phyloP scores from a whole-genome alignment of 306 rosid species.

The Benincasa hispida region DNA sequence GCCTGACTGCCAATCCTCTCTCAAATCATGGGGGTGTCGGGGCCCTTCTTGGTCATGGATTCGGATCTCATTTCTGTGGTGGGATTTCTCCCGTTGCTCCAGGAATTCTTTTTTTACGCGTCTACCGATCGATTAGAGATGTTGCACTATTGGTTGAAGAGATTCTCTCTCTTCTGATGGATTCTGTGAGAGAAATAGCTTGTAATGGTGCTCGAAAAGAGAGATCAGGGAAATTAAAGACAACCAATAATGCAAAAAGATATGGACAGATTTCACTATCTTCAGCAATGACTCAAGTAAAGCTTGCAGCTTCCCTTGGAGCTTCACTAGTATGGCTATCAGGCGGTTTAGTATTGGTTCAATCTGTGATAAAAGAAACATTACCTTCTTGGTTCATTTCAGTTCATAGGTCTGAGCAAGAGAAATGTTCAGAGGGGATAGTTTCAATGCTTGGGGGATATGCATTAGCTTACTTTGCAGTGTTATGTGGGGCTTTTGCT shows the following conservation, averaged over 20 bases:
- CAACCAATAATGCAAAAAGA: conserved; percentile 30
- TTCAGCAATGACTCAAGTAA: conserved; percentile 55
- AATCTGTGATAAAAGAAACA: conserved; percentile 69
- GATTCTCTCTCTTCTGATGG: conserved; percentile 66
- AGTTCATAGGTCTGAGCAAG: conserved; percentile 43
- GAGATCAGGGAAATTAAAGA: conserved; percentile 29
- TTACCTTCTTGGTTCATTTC: conserved; percentile 92
- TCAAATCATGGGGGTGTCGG: conserved; percentile 72
- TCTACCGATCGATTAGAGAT: conserved; percentile 53
- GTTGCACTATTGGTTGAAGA: conserved; percentile 59
- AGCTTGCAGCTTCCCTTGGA: conserved; percentile 86
- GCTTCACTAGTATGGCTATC: conserved; percentile 84
- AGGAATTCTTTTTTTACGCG: conserved; percentile 79
- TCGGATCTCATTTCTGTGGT: conserved; percentile 58
- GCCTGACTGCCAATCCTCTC: conserved; percentile 46
- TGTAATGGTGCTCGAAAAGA: conserved; percentile 31
- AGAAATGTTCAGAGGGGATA: conserved; percentile 54
- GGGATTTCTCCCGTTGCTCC: conserved; percentile 87
- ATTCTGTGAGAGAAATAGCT: conserved; percentile 63
- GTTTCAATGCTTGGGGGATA: conserved; percentile 76
- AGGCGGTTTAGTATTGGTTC: conserved; percentile 71
- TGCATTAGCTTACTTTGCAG: conserved; percentile 77
- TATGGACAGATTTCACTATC: conserved; percentile 61
- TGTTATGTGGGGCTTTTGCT: conserved; percentile 73
- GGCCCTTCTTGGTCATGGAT: conserved; percentile 91